These are phyloP conservation scores for Russula griseocarnosa DNA, from an alignment of 768 basidiomycete genomes.

Conservation along the genomic window DNA sequence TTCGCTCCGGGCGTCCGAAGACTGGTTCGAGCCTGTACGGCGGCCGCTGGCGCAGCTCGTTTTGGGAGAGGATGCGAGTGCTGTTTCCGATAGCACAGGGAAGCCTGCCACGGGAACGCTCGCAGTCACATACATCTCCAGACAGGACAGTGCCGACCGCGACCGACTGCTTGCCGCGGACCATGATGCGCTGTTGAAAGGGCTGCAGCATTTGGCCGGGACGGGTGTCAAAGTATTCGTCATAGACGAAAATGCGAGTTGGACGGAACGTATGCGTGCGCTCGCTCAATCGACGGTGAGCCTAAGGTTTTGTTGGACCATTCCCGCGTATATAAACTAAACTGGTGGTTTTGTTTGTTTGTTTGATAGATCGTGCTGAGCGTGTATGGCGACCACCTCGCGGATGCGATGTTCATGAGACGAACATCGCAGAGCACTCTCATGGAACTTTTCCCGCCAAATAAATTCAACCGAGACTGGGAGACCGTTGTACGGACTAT, in stretches of 20 bases:
- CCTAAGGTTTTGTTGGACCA: not conserved
- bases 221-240: constrained; percentile 18
- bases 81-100: constrained; percentile 15
- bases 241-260: constrained; percentile 20
- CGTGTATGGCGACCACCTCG: constrained; percentile 21
- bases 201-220: constrained; percentile 47
- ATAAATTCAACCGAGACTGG: constrained; percentile 23
- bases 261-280: constrained; percentile 26
- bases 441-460: constrained; percentile 26
- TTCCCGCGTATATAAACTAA: not conserved
- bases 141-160: constrained; percentile 48
- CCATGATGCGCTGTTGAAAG: constrained; percentile 58
- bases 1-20: constrained; percentile 40
- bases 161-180: constrained; percentile 51
- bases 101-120: constrained; percentile 34
- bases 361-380: constrained; percentile 22
- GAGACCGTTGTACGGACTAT: constrained; percentile 23
- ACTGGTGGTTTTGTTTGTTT: not conserved
- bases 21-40: constrained; percentile 40
- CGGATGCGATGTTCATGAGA: constrained; percentile 24
- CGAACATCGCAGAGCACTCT: constrained; percentile 17
- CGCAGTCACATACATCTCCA: constrained; percentile 63
- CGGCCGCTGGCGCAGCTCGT: constrained; percentile 45
- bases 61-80: constrained; percentile 35
- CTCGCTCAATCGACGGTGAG: constrained; percentile 25